These are phyloP conservation scores for Herpetomonas samuelpessoai DNA, from an alignment of 208 protist genomes.

Conservation along the genomic window DNA sequence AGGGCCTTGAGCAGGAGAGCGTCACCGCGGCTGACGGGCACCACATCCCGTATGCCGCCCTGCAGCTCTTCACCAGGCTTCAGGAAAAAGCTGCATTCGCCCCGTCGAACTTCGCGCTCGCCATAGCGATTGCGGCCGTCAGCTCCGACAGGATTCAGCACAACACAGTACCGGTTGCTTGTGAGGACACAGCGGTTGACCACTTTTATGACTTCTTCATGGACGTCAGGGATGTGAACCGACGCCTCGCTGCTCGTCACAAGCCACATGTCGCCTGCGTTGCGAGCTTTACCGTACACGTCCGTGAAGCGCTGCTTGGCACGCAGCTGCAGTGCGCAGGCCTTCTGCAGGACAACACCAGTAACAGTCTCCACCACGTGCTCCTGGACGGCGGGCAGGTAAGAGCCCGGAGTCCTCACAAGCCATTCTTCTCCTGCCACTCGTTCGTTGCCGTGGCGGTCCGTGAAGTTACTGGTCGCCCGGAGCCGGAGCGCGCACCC, in stretches of 20 bases:
- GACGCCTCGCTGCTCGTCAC: slow-evolving; percentile 82
- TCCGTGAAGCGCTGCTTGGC: slow-evolving; percentile 82
- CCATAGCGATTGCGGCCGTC: slow-evolving; percentile 79
- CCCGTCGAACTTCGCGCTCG: slow-evolving; percentile 77
- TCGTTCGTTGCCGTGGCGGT: slow-evolving; percentile 55
- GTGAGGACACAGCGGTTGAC: slow-evolving; percentile 82
- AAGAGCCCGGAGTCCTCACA: slow-evolving; percentile 72
- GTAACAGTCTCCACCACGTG: slow-evolving; percentile 63
- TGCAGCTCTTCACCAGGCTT: slow-evolving; percentile 92
- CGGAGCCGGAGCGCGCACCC: slow-evolving; percentile 87
- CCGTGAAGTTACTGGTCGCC: slow-evolving; percentile 70
- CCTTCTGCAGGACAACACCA: slow-evolving; percentile 76
- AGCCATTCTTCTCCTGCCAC: slow-evolving; percentile 91
- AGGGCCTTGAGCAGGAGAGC: slow-evolving; percentile 92
- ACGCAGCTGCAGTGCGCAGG: slow-evolving; percentile 75
- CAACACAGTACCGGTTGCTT: slow-evolving; percentile 90
- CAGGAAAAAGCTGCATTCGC: slow-evolving; percentile 94
- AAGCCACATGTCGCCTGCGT: slow-evolving; percentile 84
- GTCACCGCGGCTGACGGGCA: slow-evolving; percentile 91
- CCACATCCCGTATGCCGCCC: slow-evolving; percentile 77
- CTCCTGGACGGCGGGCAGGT: slow-evolving; percentile 88
- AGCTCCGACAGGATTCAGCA: slow-evolving; percentile 85
- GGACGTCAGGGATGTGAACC: slow-evolving; percentile 83
- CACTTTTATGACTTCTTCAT: slow-evolving; percentile 74
- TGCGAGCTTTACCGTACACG: slow-evolving; percentile 67